Percentiles rank a stretch among this genome's conserved stretches.
phyloP scores from a whole-genome alignment of 1,284 basidiomycete species.

The Austroboletus niveus region DNA sequence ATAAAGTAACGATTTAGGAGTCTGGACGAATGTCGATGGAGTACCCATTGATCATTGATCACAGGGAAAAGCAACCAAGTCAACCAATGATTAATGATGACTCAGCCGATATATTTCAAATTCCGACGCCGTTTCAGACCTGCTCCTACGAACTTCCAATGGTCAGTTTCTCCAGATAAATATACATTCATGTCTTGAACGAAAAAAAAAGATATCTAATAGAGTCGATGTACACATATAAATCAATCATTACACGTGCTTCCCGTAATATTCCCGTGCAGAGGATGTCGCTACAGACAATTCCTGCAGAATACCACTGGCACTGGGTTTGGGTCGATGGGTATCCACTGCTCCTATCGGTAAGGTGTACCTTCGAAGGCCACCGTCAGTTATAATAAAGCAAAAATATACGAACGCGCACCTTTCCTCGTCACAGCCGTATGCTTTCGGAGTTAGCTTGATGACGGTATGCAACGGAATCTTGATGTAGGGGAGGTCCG shows the following conservation, averaged over 20 bases:
- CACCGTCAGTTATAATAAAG: slow-evolving; percentile 4
- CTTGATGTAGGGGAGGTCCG: slow-evolving; percentile 96
- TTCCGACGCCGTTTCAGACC: no score
- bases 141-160: background rate
- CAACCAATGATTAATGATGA: no score
- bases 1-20: background rate
- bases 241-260: slow-evolving; percentile 10
- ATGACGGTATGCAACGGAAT: slow-evolving; percentile 96
- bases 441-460: slow-evolving; percentile 96
- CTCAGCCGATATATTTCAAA: no score
- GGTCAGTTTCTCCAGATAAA: background rate
- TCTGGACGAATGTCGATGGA: no score
- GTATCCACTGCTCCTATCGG: slow-evolving; percentile 93
- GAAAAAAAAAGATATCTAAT: no score
- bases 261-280: slow-evolving; percentile 33
- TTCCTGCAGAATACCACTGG: slow-evolving; percentile 34
- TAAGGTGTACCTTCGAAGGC: slow-evolving; percentile 62
- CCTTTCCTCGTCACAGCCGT: slow-evolving; percentile 98
- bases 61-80: no score
- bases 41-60: no score
- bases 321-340: slow-evolving; percentile 81
- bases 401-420: slow-evolving; percentile 32
- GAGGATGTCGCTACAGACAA: slow-evolving; percentile 8
- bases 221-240: no score
- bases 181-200: background rate